A percentile compares a stretch with the other conserved stretches of the same genome.
phyloP scores from a whole-genome alignment of 345 rosid species.

The Salix purpurea region DNA sequence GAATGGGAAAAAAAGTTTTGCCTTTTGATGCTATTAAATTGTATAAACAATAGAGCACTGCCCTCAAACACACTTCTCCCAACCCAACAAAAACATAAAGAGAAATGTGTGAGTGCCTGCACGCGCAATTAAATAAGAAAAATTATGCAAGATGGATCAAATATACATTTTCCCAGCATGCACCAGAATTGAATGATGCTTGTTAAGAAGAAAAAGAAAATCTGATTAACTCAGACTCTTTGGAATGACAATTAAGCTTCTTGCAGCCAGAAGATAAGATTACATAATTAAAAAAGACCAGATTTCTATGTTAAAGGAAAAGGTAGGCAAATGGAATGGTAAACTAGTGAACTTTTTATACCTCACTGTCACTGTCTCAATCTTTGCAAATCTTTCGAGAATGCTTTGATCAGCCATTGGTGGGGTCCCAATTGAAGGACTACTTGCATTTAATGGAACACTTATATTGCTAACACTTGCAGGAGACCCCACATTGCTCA shows the following conservation, averaged over 20 bases:
- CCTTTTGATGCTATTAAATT: background rate
- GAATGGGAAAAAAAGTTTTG: background rate
- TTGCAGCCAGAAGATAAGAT: background rate
- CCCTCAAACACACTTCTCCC: background rate
- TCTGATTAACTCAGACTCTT: too few relatives aligned
- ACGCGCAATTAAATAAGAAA: background rate
- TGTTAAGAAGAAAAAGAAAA: background rate
- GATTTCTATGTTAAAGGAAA: background rate
- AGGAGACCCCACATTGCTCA: slow-evolving; percentile 87
- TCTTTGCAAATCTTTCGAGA: slow-evolving; percentile 80
- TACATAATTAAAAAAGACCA: background rate
- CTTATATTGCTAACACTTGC: slow-evolving; percentile 77
- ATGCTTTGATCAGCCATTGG: slow-evolving; percentile 57
- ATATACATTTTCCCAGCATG: background rate
- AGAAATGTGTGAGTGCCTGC: background rate
- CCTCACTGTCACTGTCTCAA: slow-evolving; percentile 68
- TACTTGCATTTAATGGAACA: slow-evolving; percentile 59
- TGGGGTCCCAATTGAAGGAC: slow-evolving; percentile 80
- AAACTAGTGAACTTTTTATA: slow-evolving; percentile 21
- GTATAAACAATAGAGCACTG: background rate
- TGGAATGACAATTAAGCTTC: background rate
- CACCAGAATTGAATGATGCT: slow-evolving; percentile 1
- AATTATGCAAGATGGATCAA: background rate
- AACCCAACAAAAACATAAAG: background rate
- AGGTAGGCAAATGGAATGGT: background rate